Evolutionary conservation across 768 basidiomycete genomes (phyloP), one percentile per base, ranked within the genome.

Genomic region (Leccinum pellstonianum): DNA sequence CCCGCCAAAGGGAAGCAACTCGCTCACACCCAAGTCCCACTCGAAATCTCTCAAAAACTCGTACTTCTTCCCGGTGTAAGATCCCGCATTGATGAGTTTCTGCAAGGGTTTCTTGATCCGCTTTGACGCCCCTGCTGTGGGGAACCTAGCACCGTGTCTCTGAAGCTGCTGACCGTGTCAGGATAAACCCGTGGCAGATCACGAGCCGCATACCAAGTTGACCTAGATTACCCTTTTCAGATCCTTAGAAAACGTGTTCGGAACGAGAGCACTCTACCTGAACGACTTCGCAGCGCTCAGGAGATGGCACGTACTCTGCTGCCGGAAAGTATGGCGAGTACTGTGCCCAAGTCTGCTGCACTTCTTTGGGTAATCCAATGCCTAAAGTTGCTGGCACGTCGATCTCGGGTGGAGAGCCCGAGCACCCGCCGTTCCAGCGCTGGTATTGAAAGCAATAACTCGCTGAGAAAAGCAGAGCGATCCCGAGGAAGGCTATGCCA

Each of bases 121-220:
- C 10, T 66, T 63, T 1, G 78, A 69, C 11, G 82, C 79, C 2
- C 78, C 77, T 0, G 68, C 63, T 0, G 91, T 93, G 0, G 92
- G 92, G 65, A 80, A 93, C 33, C 92, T 83, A 1, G 90, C 84
- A 3, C 91, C 91, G 66, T 95, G 92, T 11, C 92, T 79, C 73
- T 93, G 87, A 9, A 95, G 76, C 91, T 93, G 29, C 15, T 35
- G 9, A 31, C 23, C 11, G 19, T 6, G 57, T 72, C 37, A 60
- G 10, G 21, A 57, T n/a, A 37, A 38, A 17, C n/a, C 21, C n/a
- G 19, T n/a, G 10, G 17, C n/a, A 17, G 5, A 6, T 3, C 12
- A 25, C 31, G n/a, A 4, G 14, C 19, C 11, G 58, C 73, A n/a
- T 58, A 73, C 72, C 62, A 73, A 56, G 56, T 75, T 67, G 10